phyloP scores from a whole-genome alignment of 1,139 yeast genomes.

The Geotrichum fermentans region DNA sequence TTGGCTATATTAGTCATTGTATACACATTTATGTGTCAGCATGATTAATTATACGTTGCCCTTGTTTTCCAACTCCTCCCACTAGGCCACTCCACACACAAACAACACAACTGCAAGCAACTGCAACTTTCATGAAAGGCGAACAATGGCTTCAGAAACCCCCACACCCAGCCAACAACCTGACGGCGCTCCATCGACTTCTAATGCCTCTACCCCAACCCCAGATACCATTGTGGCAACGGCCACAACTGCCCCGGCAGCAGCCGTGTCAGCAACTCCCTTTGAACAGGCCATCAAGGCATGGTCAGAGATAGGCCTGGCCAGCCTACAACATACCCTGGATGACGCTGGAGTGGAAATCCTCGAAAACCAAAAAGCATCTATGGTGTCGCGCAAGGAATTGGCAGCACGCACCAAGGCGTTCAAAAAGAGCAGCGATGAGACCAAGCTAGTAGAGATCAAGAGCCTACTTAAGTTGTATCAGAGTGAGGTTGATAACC shows the following conservation, averaged over 20 bases:
- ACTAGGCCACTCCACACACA: neutral
- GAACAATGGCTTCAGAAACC: slow-evolving; percentile 10
- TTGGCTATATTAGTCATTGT: no score
- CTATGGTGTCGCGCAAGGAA: slow-evolving; percentile 64
- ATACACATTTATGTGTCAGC: neutral
- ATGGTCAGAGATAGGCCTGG: slow-evolving; percentile 73
- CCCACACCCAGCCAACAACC: neutral
- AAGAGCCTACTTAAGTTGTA: slow-evolving; percentile 70
- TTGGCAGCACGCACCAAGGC: slow-evolving; percentile 78
- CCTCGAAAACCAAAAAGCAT: slow-evolving; percentile 62
- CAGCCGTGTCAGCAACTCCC: slow-evolving; percentile 22
- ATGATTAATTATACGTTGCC: neutral
- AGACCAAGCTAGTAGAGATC: slow-evolving; percentile 59
- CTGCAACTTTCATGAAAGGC: no score
- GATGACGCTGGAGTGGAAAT: slow-evolving; percentile 74
- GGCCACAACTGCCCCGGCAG: neutral
- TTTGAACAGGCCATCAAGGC: slow-evolving; percentile 63
- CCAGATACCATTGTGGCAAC: neutral
- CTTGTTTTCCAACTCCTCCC: neutral
- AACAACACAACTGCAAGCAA: no score
- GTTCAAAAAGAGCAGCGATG: slow-evolving; percentile 66
- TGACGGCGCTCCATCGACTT: neutral
- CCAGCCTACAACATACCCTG: slow-evolving; percentile 60
- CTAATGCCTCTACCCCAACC: neutral
- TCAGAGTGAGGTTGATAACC: slow-evolving; percentile 79